Evolutionary conservation across 768 basidiomycete species (phyloP).

Genomic region (Gautieria morchelliformis): DNA sequence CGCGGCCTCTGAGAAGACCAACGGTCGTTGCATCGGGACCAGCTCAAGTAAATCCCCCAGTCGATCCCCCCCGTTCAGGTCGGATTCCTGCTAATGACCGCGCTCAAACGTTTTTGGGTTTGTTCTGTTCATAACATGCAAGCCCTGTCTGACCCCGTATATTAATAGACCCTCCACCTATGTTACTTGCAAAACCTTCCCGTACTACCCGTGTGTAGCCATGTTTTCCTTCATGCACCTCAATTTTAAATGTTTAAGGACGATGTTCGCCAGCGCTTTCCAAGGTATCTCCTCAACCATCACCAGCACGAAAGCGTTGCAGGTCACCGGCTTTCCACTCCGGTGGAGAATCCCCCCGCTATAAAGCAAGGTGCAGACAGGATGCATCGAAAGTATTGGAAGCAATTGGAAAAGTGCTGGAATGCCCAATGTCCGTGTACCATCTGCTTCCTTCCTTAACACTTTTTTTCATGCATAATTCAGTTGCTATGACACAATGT

Average conservation of each 20-base stretch:
- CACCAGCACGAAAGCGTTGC: neutral
- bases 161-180: neutral
- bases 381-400: slow-evolving; percentile 25
- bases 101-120: neutral
- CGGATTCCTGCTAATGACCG: neutral
- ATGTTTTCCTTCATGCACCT: neutral
- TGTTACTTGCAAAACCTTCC: neutral
- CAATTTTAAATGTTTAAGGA: neutral
- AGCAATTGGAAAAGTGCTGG: slow-evolving; percentile 54
- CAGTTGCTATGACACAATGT: slow-evolving; percentile 70
- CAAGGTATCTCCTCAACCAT: neutral
- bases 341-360: slow-evolving; percentile 15
- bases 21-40: too few relatives aligned
- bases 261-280: neutral
- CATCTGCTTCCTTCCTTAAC: neutral
- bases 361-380: slow-evolving; percentile 38
- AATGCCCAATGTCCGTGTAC: slow-evolving; percentile 58
- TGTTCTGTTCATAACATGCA: too few relatives aligned
- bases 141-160: neutral
- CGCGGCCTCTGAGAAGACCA: neutral
- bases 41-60: neutral
- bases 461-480: neutral
- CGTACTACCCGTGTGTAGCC: neutral
- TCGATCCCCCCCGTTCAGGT: neutral
- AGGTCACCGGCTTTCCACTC: neutral